Base-by-base conservation (phyloP, 129 eudicot species). In the Lactuca sativa region DNA sequence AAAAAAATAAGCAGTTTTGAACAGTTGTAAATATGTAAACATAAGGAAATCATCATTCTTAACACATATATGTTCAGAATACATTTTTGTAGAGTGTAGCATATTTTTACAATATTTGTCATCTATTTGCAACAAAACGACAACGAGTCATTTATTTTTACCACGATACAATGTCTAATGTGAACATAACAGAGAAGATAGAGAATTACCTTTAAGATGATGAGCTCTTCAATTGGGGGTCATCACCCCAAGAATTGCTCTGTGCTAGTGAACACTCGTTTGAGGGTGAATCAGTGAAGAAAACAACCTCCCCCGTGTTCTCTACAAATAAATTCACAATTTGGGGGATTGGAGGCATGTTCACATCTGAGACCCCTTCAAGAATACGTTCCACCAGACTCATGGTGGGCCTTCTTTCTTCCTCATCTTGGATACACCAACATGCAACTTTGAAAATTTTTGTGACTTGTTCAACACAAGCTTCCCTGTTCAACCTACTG, bases 391-490 rank as follows among this genome's bases (percentile, higher is more conserved):
- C 88, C 34, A 84, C 82, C 30, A 61, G 81, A 49, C 90, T 85
- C 90, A 87, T 85, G 0, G 88, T 61, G 15, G 97, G 97, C 72
- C 97, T 83, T 1, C 21, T 55, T 17, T 59, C 63, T 67, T 74
- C 97, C 34, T 81, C 86, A 54, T 83, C 91, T 67, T 90, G 89
- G 36, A 85, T 81, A 69, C 97, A 90, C 91, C 95, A 90, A 36
- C 83, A 85, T 34, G 92, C 95, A 56, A 87, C 75, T 73, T 82
- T 87, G 21, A 75, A 78, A 31, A 90, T 18, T 69, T 60, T 83
- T n/a, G 18, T 73, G 4, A 90, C 80, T 80, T 90, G 88, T 34
- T 84, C 88, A 12, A 11, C 75, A 38, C 67, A 59, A 3, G 80
- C 97, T 17, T 62, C 69, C 44, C 85, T 34, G 36, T 83, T 86